A percentile compares a stretch with the other conserved stretches of the same genome.
Conservation (phyloP, 805 yeast genomes). For the Kuraishia piskuri region DNA sequence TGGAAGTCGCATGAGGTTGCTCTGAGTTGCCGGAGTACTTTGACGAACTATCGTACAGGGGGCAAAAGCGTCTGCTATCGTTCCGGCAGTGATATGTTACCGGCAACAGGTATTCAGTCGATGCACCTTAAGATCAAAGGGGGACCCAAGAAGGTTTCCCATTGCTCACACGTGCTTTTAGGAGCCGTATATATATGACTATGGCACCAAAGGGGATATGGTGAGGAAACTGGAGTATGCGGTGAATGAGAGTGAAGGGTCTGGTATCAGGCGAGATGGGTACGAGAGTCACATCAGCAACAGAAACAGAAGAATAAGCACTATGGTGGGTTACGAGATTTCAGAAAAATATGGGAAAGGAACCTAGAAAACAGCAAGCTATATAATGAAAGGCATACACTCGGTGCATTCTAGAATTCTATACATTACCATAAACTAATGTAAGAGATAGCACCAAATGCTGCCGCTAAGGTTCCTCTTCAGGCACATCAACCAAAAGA, state of each 20-base stretch:
- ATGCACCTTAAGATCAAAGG: constrained; percentile 56
- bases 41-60: constrained; percentile 28
- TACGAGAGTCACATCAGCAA: too few species aligned
- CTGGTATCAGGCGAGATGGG: constrained; percentile 39
- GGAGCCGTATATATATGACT: constrained; percentile 72
- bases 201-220: constrained; percentile 46
- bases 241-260: constrained; percentile 74
- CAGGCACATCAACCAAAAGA: too few species aligned
- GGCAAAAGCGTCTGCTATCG: constrained; percentile 55
- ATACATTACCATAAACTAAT: too few species aligned
- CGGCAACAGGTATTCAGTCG: constrained; percentile 84
- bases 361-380: too few species aligned
- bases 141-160: constrained; percentile 50
- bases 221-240: constrained; percentile 55
- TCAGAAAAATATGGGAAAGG: too few species aligned
- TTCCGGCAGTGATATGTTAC: constrained; percentile 91
- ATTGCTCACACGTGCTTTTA: constrained; percentile 93
- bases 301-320: too few species aligned
- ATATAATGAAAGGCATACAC: too few species aligned
- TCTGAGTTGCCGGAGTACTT: constrained; percentile 63
- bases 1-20: constrained; percentile 39
- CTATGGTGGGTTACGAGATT: too few species aligned
- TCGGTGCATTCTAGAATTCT: too few species aligned
- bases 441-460: too few species aligned
- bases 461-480: too few species aligned